Base-by-base conservation (phyloP, 306 rosid genomes). In the Lathyrus aphaca region DNA sequence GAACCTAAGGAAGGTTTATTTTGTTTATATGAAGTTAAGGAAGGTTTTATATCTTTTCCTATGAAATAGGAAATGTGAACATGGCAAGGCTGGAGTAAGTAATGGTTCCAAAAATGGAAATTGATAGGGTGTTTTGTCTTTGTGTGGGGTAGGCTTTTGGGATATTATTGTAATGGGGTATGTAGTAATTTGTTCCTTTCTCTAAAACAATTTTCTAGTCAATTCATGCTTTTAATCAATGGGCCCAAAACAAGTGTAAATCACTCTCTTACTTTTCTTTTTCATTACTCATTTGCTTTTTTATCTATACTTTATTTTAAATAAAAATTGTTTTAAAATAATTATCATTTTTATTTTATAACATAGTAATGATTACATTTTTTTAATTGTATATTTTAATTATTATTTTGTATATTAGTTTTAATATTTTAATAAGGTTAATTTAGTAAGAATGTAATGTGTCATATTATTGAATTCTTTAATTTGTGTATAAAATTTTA, bases 31-130 rank as follows among this genome's bases (percentile, higher is more conserved):
- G n/a, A 10, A 10, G n/a, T 14, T 19, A 53, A 53, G 59, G 13
- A 21, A 53, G 32, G 59, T 19, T 53, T 6, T 35, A 10, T 21
- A 7, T 10, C 8, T 19, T 16, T 49, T 12, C 25, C n/a, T 11
- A 23, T 53, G 6, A 10, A 10, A 53, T 19, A 21, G 1, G 59
- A 11, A 21, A 23, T 53, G 1, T 23, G 10, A 55, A 25, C 9
- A 12, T 59, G 45, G 10, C 39, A 35, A 5, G 10, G 46, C 32
- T 19, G 32, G 15, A 3, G 5, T n/a, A 35, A 61, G n/a, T n/a
- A n/a, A n/a, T n/a, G 72, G 46, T 68, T 79, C 76, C 59, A 55
- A 37, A 55, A 45, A 11, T 42, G 43, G 66, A 27, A 15, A 79
- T 60, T 67, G 38, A 13, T 27, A 51, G 49, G 12, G 14, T 0